Base-by-base conservation (phyloP, 2,329 filamentous ascomycete genomes). In the Trichoderma sp. region DNA sequence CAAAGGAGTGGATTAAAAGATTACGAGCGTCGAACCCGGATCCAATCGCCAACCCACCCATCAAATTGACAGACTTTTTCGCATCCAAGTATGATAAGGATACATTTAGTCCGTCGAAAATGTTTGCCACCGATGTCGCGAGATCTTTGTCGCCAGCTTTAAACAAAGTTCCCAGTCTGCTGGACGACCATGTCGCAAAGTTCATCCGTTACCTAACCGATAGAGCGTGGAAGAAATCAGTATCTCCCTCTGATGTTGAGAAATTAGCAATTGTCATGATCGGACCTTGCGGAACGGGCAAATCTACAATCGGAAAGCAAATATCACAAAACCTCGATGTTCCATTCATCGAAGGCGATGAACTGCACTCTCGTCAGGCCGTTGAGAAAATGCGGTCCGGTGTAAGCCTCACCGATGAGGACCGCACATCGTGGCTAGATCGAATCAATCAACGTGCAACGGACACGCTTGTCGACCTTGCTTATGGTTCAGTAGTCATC, bases 1-100 rank as follows among this genome's bases (percentile, higher is more conserved):
- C 68, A 8, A 63, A 62, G 14, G 68, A 71, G 27, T 71, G 68
- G 68, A 71, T 63, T 24, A 45, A 33, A n/a, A 71, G 68, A 63
- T 21, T 71, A 4, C 68, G 68, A 12, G 27, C 18, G 31, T 71
- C 68, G 4, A 71, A 71, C 14, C 35, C 18, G 3, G 56, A 71
- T 31, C 68, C 68, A 24, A 31, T 63, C 3, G 68, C 35, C 3
- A 71, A 71, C 3, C 68, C 68, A 3, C 68, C 68, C 3, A 63
- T 71, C 16, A 71, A 71, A 18, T 14, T 71, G 27, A 21, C 38
- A 6, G 68, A 71, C n/a, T 71, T 71, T 18, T 71, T 71, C 14
- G 68, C 68, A 5, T 63, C 68, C 6, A 71, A 71, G 11, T 71
- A 71, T 27, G 68, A 71, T n/a, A 63, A 21, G 16, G 68, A 71